A percentile compares a stretch with the other conserved stretches of the same genome.
Conservation (phyloP, 1,139 yeast genomes). For the Candida glucosophila region DNA sequence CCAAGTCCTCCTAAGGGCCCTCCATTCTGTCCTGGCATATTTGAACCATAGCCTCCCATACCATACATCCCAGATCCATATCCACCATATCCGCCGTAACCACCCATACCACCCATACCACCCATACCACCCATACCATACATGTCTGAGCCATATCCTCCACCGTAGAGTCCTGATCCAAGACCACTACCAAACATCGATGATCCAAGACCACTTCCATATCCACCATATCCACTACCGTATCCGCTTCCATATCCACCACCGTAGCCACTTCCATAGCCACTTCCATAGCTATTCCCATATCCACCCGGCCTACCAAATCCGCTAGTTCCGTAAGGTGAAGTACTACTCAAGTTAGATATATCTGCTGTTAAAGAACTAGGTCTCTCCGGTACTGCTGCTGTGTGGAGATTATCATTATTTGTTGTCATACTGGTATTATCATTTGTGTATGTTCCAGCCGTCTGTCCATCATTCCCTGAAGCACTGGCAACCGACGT, state of each 20-base stretch:
- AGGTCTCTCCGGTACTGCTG: conserved; percentile 41
- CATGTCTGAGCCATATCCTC: conserved; percentile 14
- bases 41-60: conserved; percentile 20
- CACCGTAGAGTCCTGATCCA: conserved; percentile 14
- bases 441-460: conserved; percentile 10
- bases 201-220: conserved; percentile 8
- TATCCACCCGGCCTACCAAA: too few species aligned
- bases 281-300: conserved; percentile 8
- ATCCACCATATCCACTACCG: too few species aligned
- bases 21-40: conserved; percentile 22
- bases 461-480: conserved; percentile 8
- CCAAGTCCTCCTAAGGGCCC: conserved; percentile 31
- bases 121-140: conserved; percentile 26
- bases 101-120: conserved; percentile 4
- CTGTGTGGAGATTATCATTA: conserved; percentile 7
- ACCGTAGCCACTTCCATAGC: conserved; percentile 14
- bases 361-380: conserved; percentile 30
- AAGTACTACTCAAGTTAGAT: conserved; percentile 24
- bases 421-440: conserved; percentile 7
- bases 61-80: conserved; percentile 28
- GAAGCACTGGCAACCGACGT: conserved; percentile 35
- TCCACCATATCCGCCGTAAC: conserved; percentile 22
- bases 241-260: conserved; percentile 10
- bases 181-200: too few species aligned
- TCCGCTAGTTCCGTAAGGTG: conserved; percentile 29